Evolutionary conservation across 441 rosid genomes (phyloP).

Genomic region (Eutrema salsugineum): DNA sequence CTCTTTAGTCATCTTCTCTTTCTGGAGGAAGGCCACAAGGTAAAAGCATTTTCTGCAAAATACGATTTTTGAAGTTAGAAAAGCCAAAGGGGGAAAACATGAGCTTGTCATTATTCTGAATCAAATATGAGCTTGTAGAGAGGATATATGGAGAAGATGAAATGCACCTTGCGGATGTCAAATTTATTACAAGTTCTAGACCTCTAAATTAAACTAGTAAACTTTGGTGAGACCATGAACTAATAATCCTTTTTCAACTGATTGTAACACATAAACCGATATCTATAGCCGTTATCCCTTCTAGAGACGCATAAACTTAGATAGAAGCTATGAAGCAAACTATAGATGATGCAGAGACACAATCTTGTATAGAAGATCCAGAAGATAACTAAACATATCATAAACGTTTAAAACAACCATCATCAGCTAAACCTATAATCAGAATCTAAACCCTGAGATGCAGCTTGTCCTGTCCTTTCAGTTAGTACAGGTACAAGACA

Average conservation of each 20-base stretch:
- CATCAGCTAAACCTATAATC: neutral
- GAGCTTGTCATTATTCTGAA: neutral
- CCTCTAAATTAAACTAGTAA: no score
- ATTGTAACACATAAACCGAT: neutral
- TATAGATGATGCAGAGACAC: neutral
- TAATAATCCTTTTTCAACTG: no score
- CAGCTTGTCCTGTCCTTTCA: no score
- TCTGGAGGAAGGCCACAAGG: slow-evolving; percentile 97
- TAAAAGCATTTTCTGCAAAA: slow-evolving; percentile 87
- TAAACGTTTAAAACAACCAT: neutral
- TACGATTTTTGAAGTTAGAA: neutral
- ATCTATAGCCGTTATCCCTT: neutral
- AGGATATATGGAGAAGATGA: no score
- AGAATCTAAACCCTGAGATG: neutral
- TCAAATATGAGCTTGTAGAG: neutral
- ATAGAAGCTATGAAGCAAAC: neutral
- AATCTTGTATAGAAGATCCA: neutral
- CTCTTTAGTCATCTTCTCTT: slow-evolving; percentile 54
- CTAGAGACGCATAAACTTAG: neutral
- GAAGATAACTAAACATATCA: neutral
- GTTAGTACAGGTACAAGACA: neutral
- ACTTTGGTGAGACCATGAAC: neutral
- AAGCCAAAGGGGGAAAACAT: neutral
- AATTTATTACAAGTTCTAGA: no score
- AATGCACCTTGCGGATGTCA: no score